Base-by-base conservation (phyloP, 345 rosid genomes). In the Rhizophora mangle region DNA sequence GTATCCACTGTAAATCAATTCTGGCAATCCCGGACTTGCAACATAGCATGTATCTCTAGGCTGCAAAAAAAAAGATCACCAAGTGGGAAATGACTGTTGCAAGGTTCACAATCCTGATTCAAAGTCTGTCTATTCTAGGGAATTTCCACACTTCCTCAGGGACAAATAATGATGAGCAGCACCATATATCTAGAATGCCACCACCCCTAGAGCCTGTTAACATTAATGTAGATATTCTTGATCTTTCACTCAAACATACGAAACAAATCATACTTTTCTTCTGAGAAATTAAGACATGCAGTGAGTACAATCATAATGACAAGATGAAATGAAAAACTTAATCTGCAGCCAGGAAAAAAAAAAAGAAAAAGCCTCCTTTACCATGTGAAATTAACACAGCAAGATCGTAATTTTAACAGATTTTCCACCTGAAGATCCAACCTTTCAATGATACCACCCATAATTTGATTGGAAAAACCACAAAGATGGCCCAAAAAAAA, bases 21-120 rank as follows among this genome's bases (percentile, higher is more conserved):
- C 79, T 0, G 88, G 84, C 79, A 90, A 69, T 74, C 89, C 95
- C 1, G 76, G 78, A 70, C 76, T 81, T n/a, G 98, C 93, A 65
- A 92, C 70, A 69, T 92, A 92, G 71, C 95, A 88, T 8, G 91
- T 85, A 60, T 87, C 98, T 79, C 98, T 85, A 3, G 91, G 98
- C 93, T 92, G 80, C 79, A 82, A 15, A 6, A 22, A 30, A 6
- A 22, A 26, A 7, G 57, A 67, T 22, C 2, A 55, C 3, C 26
- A 37, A n/a, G 10, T 37, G 29, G 63, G 15, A 47, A 8, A 47
- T 19, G 49, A 4, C 16, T 10, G 30, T 21, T 24, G 24, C 29
- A 22, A 22, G 60, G 60, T 56, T 56, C 18, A 56, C 60, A 56
- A 56, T 21, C 60, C 15, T 27, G 29, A 21, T 55, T 55, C 60